Evolutionary conservation across 768 basidiomycete genomes (phyloP), one percentile per base, ranked within the genome.

Genomic region (Suillus weaverae): DNA sequence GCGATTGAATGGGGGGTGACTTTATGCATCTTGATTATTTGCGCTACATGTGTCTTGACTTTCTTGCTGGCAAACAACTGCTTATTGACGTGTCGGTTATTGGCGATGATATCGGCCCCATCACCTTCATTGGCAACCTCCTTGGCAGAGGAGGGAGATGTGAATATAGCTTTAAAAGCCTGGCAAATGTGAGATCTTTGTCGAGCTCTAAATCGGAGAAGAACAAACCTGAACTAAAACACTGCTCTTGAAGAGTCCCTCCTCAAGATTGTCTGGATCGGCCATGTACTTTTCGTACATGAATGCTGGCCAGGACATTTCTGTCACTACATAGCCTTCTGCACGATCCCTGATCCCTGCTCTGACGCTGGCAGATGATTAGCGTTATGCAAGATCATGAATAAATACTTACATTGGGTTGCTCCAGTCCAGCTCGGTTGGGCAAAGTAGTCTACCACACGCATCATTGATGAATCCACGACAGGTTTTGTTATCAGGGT

Each of bases 71-170:
- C 22, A 20, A 1, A 26, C 26, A 20, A 0, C 1, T n/a, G 4
- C 44, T 4, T 46, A 5, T 11, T 46, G 0, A 22, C 5, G 22
- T 22, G 2, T 22, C 46, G 13, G 22, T 22, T 48, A 2, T 48
- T 22, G 5, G 13, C 33, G 2, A 53, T 32, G 4, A 50, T 35
- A 39, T 60, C 7, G 20, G n/a, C 18, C 7, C 38, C 38, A 10
- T 56, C 14, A 9, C 61, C 62, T 35, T 50, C 43, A 26, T 14
- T 41, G 1, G 5, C 55, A 20, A 56, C 48, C 0, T 62, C 61
- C 16, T 36, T 44, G 13, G 62, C 57, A 6, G 67, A 71, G 16
- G 68, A 67, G 5, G 70, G 71, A n/a, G 64, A 66, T 2, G 67
- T 44, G 32, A 69, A 68, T 11, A 69, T 51, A 41, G 51, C 60